These are phyloP conservation scores for Dictyostelium purpureum DNA, from an alignment of 78 protist genomes.

Conservation along the genomic window DNA sequence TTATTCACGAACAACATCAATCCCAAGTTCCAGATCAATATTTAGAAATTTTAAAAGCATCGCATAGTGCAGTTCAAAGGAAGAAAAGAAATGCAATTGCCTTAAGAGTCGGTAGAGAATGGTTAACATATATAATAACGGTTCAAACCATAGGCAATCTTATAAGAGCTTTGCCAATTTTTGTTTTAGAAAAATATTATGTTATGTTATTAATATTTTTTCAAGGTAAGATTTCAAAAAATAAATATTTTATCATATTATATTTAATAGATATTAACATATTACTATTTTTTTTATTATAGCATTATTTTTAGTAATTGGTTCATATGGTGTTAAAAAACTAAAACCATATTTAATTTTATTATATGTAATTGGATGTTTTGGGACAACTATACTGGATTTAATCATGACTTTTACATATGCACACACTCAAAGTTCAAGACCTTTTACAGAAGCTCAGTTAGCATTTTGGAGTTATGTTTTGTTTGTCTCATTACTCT, in stretches of 20 bases:
- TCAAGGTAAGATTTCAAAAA: slow-evolving; percentile 25
- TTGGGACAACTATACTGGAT: slow-evolving; percentile 52
- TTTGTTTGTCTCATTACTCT: slow-evolving; percentile 39
- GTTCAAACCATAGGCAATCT: slow-evolving; percentile 61
- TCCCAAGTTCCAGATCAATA: slow-evolving; percentile 44
- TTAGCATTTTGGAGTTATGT: slow-evolving; percentile 66
- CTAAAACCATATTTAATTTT: slow-evolving; percentile 63
- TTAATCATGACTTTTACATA: slow-evolving; percentile 53
- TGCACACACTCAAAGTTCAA: slow-evolving; percentile 21
- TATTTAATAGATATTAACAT: background rate
- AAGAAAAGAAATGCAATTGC: slow-evolving; percentile 38
- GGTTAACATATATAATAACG: slow-evolving; percentile 34
- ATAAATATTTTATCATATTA: background rate
- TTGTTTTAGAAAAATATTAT: slow-evolving; percentile 70
- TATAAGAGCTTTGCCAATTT: slow-evolving; percentile 58
- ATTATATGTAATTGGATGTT: slow-evolving; percentile 67
- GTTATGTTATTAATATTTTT: slow-evolving; percentile 71
- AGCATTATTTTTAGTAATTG: slow-evolving; percentile 66
- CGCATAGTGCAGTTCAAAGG: slow-evolving; percentile 14
- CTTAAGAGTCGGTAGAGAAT: slow-evolving; percentile 50
- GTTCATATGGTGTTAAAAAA: slow-evolving; percentile 74
- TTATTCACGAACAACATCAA: slow-evolving; percentile 58
- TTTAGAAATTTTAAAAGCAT: slow-evolving; percentile 40
- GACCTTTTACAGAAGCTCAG: slow-evolving; percentile 36
- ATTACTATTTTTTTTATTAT: background rate